Conservation (phyloP, 306 rosid species). For the Quercus berberidifolia region DNA sequence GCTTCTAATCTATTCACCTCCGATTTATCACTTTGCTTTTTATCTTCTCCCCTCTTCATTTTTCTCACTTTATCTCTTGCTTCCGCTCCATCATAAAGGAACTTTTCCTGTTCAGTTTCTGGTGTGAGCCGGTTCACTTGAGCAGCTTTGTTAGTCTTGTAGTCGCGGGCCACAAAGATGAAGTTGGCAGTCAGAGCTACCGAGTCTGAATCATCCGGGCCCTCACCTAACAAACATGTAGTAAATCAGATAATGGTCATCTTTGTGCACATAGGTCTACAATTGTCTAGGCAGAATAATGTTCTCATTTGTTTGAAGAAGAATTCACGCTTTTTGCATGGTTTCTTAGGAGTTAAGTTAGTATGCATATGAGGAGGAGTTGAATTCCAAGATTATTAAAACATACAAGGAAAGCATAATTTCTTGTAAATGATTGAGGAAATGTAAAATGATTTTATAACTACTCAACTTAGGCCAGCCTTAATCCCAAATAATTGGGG, state of each 20-base stretch:
- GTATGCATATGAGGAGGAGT: not conserved
- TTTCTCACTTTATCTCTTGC: conserved; percentile 65
- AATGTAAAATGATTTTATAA: not conserved
- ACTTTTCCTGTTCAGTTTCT: conserved; percentile 64
- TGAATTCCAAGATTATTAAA: not conserved
- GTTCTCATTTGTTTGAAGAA: not conserved
- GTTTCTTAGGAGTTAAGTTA: not conserved
- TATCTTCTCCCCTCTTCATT: conserved; percentile 52
- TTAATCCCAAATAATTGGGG: not conserved
- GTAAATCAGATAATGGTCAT: not conserved
- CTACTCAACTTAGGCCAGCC: not conserved
- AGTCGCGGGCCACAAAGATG: conserved; percentile 96
- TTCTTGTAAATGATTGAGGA: not conserved
- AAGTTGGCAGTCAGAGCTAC: conserved; percentile 83
- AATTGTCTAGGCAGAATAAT: not conserved
- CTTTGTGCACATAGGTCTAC: not conserved
- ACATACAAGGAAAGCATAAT: not conserved
- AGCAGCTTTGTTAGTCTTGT: conserved; percentile 82
- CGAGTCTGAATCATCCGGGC: conserved; percentile 38
- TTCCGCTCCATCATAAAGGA: conserved; percentile 74
- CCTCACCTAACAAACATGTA: conserved; percentile 22
- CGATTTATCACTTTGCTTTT: conserved; percentile 46
- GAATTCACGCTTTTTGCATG: not conserved
- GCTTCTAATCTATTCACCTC: conserved; percentile 36
- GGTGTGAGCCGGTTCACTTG: conserved; percentile 78